Conservation (phyloP, 768 basidiomycete species). For the Neoboletus subvelutipes region DNA sequence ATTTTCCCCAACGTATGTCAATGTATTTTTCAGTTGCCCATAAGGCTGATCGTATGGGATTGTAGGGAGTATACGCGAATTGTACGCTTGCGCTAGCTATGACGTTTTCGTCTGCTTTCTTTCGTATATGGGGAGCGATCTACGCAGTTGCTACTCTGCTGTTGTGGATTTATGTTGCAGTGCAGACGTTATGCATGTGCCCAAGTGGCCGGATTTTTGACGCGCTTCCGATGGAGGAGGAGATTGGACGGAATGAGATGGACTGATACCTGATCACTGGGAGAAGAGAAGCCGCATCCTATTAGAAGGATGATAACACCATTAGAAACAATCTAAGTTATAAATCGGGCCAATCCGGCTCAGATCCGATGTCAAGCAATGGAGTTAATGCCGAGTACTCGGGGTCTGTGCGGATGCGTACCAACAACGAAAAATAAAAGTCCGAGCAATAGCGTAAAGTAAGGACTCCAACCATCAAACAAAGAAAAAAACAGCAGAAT, state of each 20-base stretch:
- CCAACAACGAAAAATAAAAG: too few species aligned
- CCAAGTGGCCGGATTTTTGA: constrained; percentile 43
- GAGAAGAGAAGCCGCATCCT: not conserved
- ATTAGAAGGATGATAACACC: not conserved
- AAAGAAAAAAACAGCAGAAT: too few species aligned
- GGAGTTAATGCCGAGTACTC: too few species aligned
- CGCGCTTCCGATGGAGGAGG: constrained; percentile 40
- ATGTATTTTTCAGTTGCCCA: not conserved
- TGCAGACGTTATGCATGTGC: constrained; percentile 39
- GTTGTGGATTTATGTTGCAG: constrained; percentile 51
- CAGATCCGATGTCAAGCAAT: too few species aligned
- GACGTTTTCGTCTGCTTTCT: constrained; percentile 51
- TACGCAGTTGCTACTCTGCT: constrained; percentile 51
- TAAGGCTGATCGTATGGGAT: not conserved
- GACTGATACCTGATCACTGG: not conserved
- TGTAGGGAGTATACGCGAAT: constrained; percentile 64
- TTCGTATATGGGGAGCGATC: constrained; percentile 57
- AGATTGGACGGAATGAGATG: constrained; percentile 13
- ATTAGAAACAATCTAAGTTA: not conserved
- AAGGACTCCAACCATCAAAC: too few species aligned
- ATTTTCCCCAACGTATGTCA: constrained; percentile 66
- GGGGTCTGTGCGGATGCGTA: too few species aligned
- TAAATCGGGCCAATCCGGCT: too few species aligned
- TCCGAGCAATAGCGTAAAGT: too few species aligned
- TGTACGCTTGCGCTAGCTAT: constrained; percentile 53